Conservation (phyloP, 106 monocot genomes). For the Allium sativum region DNA sequence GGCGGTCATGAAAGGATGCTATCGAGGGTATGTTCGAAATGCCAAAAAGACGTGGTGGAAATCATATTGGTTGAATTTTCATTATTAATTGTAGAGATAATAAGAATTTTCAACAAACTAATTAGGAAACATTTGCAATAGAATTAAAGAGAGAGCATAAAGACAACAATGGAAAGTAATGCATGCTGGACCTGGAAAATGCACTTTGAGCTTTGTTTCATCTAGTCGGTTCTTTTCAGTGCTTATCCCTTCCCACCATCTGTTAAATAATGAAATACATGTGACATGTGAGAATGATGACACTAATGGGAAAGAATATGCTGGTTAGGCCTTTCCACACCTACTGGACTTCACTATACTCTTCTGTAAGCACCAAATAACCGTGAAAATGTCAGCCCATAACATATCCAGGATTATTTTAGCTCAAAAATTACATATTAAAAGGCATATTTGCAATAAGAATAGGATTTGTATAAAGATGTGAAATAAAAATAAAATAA, state of each 20-base stretch:
- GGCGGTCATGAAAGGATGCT: too few species aligned
- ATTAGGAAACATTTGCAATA: not conserved
- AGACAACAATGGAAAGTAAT: not conserved
- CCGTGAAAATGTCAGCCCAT: not conserved
- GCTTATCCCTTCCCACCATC: slow-evolving; percentile 86
- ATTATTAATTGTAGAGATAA: too few species aligned
- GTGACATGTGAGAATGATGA: not conserved
- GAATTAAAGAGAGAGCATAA: not conserved
- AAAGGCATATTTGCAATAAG: not conserved
- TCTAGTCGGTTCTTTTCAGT: slow-evolving; percentile 60
- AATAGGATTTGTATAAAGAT: too few species aligned
- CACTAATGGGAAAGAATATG: not conserved
- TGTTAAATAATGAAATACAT: slow-evolving; percentile 12
- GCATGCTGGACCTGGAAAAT: slow-evolving; percentile 60
- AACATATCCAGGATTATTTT: not conserved
- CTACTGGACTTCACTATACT: not conserved
- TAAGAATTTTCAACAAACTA: too few species aligned
- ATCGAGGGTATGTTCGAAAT: too few species aligned
- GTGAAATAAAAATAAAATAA: too few species aligned
- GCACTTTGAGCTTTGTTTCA: slow-evolving; percentile 60
- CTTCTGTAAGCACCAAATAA: not conserved
- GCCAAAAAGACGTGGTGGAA: too few species aligned
- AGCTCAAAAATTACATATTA: not conserved
- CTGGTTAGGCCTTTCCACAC: not conserved
- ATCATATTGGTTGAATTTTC: too few species aligned